Conservation (phyloP, 2,329 filamentous ascomycete genomes). For the Beauveria pseudobassiana region DNA sequence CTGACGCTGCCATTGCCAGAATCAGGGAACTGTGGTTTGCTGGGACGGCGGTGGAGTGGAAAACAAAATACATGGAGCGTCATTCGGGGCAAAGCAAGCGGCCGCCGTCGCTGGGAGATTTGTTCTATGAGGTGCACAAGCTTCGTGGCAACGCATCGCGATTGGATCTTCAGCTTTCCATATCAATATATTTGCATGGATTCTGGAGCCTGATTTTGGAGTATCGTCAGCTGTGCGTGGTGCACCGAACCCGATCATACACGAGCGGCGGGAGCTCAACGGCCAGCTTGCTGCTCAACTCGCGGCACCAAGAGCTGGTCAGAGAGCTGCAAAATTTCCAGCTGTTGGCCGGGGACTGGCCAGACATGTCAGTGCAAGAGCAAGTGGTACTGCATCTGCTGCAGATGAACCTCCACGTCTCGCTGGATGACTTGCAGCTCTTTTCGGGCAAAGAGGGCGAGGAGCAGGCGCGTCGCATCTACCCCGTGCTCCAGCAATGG, state of each 20-base stretch:
- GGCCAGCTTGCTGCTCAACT: conserved; percentile 40
- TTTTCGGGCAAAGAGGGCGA: conserved; percentile 62
- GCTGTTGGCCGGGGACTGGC: conserved; percentile 33
- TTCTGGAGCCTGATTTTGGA: conserved; percentile 61
- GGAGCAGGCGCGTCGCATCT: conserved; percentile 54
- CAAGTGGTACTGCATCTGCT: conserved; percentile 45
- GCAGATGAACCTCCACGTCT: conserved; percentile 57
- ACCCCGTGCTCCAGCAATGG: conserved; percentile 53
- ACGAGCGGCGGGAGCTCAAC: conserved; percentile 31
- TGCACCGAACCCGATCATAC: conserved; percentile 40
- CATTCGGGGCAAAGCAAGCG: conserved; percentile 30
- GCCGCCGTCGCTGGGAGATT: conserved; percentile 45
- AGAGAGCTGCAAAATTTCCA: conserved; percentile 46
- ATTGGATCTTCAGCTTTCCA: conserved; percentile 49
- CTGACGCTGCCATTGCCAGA: conserved; percentile 59
- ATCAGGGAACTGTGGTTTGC: conserved; percentile 59
- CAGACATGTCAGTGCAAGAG: conserved; percentile 38
- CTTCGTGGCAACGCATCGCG: conserved; percentile 40
- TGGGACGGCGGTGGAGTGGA: conserved; percentile 56
- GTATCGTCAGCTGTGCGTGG: conserved; percentile 52
- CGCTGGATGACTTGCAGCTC: conserved; percentile 57
- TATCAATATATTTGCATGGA: conserved; percentile 55
- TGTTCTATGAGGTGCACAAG: conserved; percentile 48
- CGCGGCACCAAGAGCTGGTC: conserved; percentile 55
- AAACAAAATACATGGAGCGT: conserved; percentile 44